Evolutionary conservation across 139 green algal species (phyloP), one percentile per base, ranked within the genome.

Genomic region (Chlorella ohadii): DNA sequence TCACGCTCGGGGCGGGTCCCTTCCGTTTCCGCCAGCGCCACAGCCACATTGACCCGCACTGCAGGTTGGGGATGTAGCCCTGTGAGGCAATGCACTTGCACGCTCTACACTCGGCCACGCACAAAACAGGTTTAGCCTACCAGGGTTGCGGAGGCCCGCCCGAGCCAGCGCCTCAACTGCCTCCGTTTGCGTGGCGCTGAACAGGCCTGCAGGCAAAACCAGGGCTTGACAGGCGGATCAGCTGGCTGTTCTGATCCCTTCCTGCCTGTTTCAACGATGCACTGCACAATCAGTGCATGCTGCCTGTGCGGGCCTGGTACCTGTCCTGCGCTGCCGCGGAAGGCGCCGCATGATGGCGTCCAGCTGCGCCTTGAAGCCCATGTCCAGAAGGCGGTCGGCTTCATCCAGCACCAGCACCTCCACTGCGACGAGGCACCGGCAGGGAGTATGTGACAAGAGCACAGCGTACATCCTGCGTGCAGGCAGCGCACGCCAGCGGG

Each of bases 341-440:
- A 99, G 90, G 22, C 89, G 82, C 9, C 55, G 85, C 88, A 99
- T 94, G 81, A 99, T 95, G 6, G 89, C 80, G 38, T 95, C 91
- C 67, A 99, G 79, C 77, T 94, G 85, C 23, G 34, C 88, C 88
- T 93, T 88, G 86, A 99, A 99, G 13, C 96, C 96, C 95, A 98
- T 98, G 82, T 98, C 95, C 68, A 99, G 85, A 82, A 99, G 87
- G 19, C 97, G 82, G 80, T 99, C 96, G 9, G 97, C 97, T 89
- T 99, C 97, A 88, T 99, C 97, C 65, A 99, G 90, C 19, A 99
- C 92, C 28, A 99, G 89, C 27, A 98, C 91, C 89, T 98, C 88
- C 41, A 88, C 63, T 67, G 77, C 64, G 55, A 3, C 44, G 44
- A 51, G 9, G 44, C 44, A 9, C 44, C 7, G 44, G 44, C 44